Conservation (phyloP, 2,329 filamentous ascomycete genomes). For the Zymoseptoria ardabiliae region DNA sequence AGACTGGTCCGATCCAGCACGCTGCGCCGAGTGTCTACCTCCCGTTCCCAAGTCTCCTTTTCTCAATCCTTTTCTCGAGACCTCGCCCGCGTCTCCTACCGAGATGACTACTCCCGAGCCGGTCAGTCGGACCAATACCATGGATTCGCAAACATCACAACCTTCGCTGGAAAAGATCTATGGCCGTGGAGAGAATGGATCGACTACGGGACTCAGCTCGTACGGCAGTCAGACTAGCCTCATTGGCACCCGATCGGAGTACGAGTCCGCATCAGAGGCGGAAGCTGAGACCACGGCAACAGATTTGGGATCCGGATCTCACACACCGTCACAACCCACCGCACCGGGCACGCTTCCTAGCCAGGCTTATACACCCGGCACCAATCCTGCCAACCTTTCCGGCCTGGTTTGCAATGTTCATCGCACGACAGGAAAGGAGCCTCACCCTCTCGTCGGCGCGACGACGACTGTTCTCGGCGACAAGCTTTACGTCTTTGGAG, state of each 20-base stretch:
- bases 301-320: slow-evolving; percentile 21
- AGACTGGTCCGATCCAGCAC: slow-evolving; percentile 37
- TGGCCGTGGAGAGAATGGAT: slow-evolving; percentile 29
- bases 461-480: slow-evolving; percentile 93
- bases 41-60: slow-evolving; percentile 15
- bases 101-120: slow-evolving; percentile 39
- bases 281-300: slow-evolving; percentile 24
- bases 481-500: slow-evolving; percentile 94
- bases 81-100: slow-evolving; percentile 24
- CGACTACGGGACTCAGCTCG: slow-evolving; percentile 33
- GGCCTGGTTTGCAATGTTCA: slow-evolving; percentile 63
- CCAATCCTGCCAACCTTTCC: slow-evolving; percentile 47
- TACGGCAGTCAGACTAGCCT: slow-evolving; percentile 43
- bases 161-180: slow-evolving; percentile 39
- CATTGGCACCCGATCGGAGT: slow-evolving; percentile 34
- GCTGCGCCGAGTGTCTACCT: slow-evolving; percentile 5
- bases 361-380: not conserved
- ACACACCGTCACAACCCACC: slow-evolving; percentile 23
- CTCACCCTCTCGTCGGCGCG: slow-evolving; percentile 83
- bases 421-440: slow-evolving; percentile 83
- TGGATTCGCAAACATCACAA: slow-evolving; percentile 40
- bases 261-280: slow-evolving; percentile 34
- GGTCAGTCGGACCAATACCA: slow-evolving; percentile 39
- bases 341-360: slow-evolving; percentile 2
- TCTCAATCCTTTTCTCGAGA: slow-evolving; percentile 20